phyloP scores from a whole-genome alignment of 2,329 filamentous ascomycete species.

The Stromatinia cepivora region DNA sequence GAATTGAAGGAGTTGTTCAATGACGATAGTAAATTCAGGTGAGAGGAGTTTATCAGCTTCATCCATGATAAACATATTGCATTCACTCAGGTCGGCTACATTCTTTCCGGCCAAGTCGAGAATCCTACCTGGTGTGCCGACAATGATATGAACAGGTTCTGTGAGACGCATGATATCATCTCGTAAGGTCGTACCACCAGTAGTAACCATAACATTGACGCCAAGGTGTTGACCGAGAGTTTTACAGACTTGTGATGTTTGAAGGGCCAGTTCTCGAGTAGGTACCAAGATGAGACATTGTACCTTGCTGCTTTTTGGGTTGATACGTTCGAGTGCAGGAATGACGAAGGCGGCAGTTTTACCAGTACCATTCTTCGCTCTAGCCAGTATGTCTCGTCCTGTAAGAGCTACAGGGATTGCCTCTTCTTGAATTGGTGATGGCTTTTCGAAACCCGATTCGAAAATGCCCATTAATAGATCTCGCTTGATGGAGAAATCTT shows the following conservation, averaged over 20 bases:
- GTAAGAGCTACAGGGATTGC: conserved; percentile 95
- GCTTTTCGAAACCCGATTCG: conserved; percentile 97
- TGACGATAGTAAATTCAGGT: conserved; percentile 93
- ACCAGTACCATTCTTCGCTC: conserved; percentile 97
- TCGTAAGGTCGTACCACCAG: conserved; percentile 89
- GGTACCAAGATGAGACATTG: conserved; percentile 96
- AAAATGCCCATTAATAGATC: conserved; percentile 99
- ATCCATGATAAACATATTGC: conserved; percentile 98
- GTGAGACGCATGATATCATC: conserved; percentile 95
- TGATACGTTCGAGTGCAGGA: conserved; percentile 90
- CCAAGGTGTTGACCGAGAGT: conserved; percentile 95
- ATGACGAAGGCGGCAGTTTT: conserved; percentile 99
- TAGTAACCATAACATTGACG: conserved; percentile 99
- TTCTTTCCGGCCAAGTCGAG: conserved; percentile 95
- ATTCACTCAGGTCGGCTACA: conserved; percentile 93
- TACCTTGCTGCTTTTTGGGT: conserved; percentile 93
- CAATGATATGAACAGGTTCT: conserved; percentile 94
- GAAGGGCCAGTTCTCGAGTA: conserved; percentile 93
- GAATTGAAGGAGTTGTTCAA: conserved; percentile 92
- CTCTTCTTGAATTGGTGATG: conserved; percentile 98
- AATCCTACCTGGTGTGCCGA: conserved; percentile 94
- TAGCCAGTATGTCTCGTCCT: conserved; percentile 89
- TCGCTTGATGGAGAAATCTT: conserved; percentile 93
- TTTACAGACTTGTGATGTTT: conserved; percentile 99
- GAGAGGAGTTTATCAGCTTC: conserved; percentile 98